These are phyloP conservation scores for Selaginella moellendorffii DNA, from an alignment of 75 land plant species.

Conservation along the genomic window DNA sequence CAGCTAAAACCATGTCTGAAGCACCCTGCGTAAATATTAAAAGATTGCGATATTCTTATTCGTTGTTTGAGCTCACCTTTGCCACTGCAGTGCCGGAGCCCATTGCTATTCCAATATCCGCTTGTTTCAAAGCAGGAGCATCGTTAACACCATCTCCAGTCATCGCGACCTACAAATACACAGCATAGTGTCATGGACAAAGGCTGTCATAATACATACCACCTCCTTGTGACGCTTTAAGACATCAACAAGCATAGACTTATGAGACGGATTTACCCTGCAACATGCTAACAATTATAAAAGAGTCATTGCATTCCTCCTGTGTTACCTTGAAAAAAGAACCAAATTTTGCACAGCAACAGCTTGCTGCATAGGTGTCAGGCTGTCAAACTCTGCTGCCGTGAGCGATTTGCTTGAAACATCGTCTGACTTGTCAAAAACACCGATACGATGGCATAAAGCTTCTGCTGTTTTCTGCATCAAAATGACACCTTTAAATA, in stretches of 20 bases:
- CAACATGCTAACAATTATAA: constrained; percentile 3
- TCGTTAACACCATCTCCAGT: constrained; percentile 97
- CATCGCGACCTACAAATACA: constrained; percentile 67
- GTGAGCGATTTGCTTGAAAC: constrained; percentile 71
- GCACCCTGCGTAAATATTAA: constrained; percentile 50
- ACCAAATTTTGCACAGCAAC: constrained; percentile 67
- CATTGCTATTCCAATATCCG: constrained; percentile 94
- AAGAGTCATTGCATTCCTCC: neutral
- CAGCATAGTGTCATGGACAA: neutral
- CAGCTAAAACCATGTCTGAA: constrained; percentile 94
- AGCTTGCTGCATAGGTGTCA: constrained; percentile 59
- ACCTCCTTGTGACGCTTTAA: constrained; percentile 90
- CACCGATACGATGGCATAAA: constrained; percentile 73
- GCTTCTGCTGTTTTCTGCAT: constrained; percentile 89
- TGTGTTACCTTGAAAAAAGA: constrained; percentile 66
- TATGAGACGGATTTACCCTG: constrained; percentile 96
- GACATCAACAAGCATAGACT: constrained; percentile 92
- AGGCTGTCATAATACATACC: constrained; percentile 32
- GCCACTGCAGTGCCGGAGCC: constrained; percentile 88
- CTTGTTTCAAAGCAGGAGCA: constrained; percentile 87
- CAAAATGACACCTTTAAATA: neutral
- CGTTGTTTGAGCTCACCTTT: constrained; percentile 28
- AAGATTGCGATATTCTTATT: neutral
- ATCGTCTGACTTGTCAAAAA: constrained; percentile 73
- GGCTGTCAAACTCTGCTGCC: constrained; percentile 86